Base-by-base conservation (phyloP, 2,329 filamentous ascomycete genomes). In the Scedosporium dehoogii region DNA sequence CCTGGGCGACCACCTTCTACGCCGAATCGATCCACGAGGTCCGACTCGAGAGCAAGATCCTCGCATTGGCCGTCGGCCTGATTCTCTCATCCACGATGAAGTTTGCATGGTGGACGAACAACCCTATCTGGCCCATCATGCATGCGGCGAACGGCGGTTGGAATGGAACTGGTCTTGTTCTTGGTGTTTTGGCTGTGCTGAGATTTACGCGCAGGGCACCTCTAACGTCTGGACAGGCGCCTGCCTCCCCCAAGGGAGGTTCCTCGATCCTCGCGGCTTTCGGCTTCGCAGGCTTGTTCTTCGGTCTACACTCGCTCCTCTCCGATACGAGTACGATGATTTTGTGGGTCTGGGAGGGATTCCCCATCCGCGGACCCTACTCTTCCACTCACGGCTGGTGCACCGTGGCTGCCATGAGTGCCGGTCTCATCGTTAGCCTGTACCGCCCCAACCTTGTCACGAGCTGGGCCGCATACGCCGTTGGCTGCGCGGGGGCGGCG, bases 281-380 rank as follows among this genome's bases (percentile, higher is more conserved):
- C 58, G 91, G 94, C 64, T 75, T 97, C 62, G 92, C 85, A 25
- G 93, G 92, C 33, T 75, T 97, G 6, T 82, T 97, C 70, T 99
- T 99, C 70, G 90, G 84, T 4, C 81, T 97, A 70, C 94, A 97
- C 72, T 97, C 92, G 1, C 80, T 99, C 9, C 82, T 99, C 10
- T 97, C 94, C 0, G 94, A 99, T 72, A 96, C 92, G 0, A 97
- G 94, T 78, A 99, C 94, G 61, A 97, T 99, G 92, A 97, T 97
- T 63, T 82, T 92, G 16, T 99, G 94, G 94, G 91, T 91, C 2
- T 99, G 94, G 94, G 92, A 97, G 68, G 94, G 94, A 6, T 99
- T 90, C 69, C 94, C 94, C 14, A 85, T 97, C 48, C 86, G 89
- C 59, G 94, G 94, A 6, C 94, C 94, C 2, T 85, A 94, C 59